Evolutionary conservation across 345 rosid species (phyloP), one percentile per base, ranked within the genome.

Genomic region (Linum tenue): DNA sequence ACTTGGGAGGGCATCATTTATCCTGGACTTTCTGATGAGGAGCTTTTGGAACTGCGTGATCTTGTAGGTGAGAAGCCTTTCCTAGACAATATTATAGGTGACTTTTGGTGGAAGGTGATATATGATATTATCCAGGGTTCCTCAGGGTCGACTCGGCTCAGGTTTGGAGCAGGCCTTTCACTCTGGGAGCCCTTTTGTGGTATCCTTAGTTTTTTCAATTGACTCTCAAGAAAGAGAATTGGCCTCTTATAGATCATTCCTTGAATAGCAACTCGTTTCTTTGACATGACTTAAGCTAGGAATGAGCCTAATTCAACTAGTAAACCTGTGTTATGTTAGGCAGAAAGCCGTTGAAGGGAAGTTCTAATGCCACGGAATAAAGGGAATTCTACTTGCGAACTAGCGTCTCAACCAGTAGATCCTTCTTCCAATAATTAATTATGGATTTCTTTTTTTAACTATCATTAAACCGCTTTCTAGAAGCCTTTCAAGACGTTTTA

Each of bases 101-200:
- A 41, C 44, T 41, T 41, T 7, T 41, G 44, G 44, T 41, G 44
- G 44, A 7, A 41, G 44, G 44, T 3, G 3, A 3, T 41, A 3
- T 44, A 9, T 44, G 7, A 44, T 44, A 44, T 44, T 44, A 2
- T 44, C 1, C 2, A 7, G 51, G 51, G 51, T 44, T 44, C 51
- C 51, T 44, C 51, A 44, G n/a, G n/a, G n/a, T n/a, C n/a, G n/a
- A n/a, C n/a, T n/a, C n/a, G 51, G 51, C 51, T 44, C 51, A 44
- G 51, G 51, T 44, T 44, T 44, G 51, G 51, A 44, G 51, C 51
- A 44, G 51, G 51, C 51, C 51, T 44, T 44, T 44, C 51, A 44
- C 51, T 44, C 51, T 44, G 51, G 51, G 51, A 44, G 51, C 51
- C 51, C 51, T 44, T n/a, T n/a, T n/a, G n/a, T 44, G 51, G 51